phyloP scores from a whole-genome alignment of 2,329 filamentous ascomycete species.

The Colletotrichum zoysiae region DNA sequence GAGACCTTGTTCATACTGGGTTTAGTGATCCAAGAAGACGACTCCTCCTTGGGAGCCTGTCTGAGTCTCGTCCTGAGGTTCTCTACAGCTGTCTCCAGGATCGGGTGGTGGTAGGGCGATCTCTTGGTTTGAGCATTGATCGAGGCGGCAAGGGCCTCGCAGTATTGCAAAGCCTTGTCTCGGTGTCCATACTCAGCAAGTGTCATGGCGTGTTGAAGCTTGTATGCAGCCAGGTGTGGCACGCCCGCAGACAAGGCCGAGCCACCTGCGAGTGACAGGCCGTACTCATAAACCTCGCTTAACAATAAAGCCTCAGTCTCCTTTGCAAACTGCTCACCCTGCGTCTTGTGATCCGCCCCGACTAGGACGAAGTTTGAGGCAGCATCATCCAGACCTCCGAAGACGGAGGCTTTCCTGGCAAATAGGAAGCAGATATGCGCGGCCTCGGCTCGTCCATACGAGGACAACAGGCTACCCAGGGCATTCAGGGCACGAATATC shows the following conservation, averaged over 20 bases:
- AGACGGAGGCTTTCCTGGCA: constrained; percentile 75
- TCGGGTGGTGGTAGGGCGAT: constrained; percentile 86
- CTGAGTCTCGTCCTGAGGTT: constrained; percentile 87
- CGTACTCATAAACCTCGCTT: constrained; percentile 97
- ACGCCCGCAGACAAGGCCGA: constrained; percentile 66
- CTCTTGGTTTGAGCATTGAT: constrained; percentile 85
- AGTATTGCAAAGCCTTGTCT: constrained; percentile 90
- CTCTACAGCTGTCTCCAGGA: constrained; percentile 81
- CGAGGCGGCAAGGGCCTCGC: constrained; percentile 81
- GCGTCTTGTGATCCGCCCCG: constrained; percentile 82
- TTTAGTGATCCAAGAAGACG: constrained; percentile 91
- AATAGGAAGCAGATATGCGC: constrained; percentile 96
- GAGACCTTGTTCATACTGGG: constrained; percentile 97
- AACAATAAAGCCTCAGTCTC: constrained; percentile 90
- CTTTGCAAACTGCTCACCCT: constrained; percentile 78
- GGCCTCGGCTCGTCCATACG: constrained; percentile 90
- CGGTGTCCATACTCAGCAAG: constrained; percentile 87
- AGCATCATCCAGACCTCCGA: constrained; percentile 87
- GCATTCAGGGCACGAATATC: constrained; percentile 83
- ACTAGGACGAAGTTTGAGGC: constrained; percentile 84
- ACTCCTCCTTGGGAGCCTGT: constrained; percentile 85
- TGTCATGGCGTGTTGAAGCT: constrained; percentile 86
- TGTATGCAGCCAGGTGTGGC: constrained; percentile 91
- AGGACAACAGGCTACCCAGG: constrained; percentile 83
- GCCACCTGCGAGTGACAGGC: constrained; percentile 76